Conservation (phyloP, 1,139 yeast species). For the Debaryomycetaceae sp. region DNA sequence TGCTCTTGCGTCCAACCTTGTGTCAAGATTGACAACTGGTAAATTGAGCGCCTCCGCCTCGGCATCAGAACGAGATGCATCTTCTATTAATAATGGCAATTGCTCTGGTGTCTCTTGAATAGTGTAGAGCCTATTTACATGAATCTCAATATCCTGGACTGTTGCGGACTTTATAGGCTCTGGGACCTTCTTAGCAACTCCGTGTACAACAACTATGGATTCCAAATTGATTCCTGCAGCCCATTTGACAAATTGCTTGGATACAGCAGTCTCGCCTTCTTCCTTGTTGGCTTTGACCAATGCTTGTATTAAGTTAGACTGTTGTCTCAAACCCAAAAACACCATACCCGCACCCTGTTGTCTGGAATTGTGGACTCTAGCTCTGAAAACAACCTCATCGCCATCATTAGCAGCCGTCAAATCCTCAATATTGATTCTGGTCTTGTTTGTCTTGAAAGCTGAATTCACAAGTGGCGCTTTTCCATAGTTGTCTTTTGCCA, state of each 20-base stretch:
- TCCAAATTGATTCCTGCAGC: slow-evolving; percentile 82
- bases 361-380: slow-evolving; percentile 89
- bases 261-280: slow-evolving; percentile 57
- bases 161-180: slow-evolving; percentile 90
- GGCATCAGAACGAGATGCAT: slow-evolving; percentile 91
- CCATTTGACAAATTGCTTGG: slow-evolving; percentile 98
- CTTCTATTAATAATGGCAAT: slow-evolving; percentile 92
- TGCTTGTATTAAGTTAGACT: slow-evolving; percentile 76
- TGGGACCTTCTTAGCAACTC: slow-evolving; percentile 77
- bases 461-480: slow-evolving; percentile 86
- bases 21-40: slow-evolving; percentile 93
- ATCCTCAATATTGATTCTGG: slow-evolving; percentile 54
- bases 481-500: slow-evolving; percentile 87
- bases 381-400: slow-evolving; percentile 78
- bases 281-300: slow-evolving; percentile 63
- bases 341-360: slow-evolving; percentile 95
- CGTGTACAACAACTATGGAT: slow-evolving; percentile 87
- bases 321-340: slow-evolving; percentile 89
- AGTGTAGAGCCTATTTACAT: slow-evolving; percentile 66
- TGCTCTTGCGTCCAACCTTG: slow-evolving; percentile 91
- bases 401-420: slow-evolving; percentile 71
- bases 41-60: slow-evolving; percentile 90
- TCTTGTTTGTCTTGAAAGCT: slow-evolving; percentile 52
- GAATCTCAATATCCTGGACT: slow-evolving; percentile 85
- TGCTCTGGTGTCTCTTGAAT: slow-evolving; percentile 88